Conservation (phyloP, 176 grass and related monocot species). For the Carex cristatella region DNA sequence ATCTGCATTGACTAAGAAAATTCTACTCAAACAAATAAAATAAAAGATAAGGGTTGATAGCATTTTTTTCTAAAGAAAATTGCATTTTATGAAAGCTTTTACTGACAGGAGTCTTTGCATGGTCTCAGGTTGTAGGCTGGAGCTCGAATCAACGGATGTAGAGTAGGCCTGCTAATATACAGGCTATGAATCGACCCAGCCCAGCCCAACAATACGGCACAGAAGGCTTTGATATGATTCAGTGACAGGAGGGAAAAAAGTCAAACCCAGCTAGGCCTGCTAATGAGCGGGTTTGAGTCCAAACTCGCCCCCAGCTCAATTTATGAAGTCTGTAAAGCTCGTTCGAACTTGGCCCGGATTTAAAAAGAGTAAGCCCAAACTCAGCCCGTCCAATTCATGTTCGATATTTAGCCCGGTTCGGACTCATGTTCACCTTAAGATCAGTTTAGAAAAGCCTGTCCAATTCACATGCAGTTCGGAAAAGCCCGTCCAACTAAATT, state of each 20-base stretch:
- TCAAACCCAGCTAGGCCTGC: background rate
- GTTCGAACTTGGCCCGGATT: too few relatives aligned
- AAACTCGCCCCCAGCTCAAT: too few relatives aligned
- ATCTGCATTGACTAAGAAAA: slow-evolving; percentile 33
- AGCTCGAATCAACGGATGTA: background rate
- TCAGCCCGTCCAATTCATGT: too few relatives aligned
- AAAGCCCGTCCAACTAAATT: too few relatives aligned
- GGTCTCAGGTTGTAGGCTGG: background rate
- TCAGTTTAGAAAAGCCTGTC: too few relatives aligned
- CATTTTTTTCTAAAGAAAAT: background rate
- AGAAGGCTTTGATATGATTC: background rate
- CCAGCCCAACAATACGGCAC: background rate
- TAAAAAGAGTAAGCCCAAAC: too few relatives aligned
- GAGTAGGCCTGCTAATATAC: background rate
- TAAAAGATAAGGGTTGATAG: background rate
- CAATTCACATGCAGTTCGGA: too few relatives aligned
- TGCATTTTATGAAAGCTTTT: background rate
- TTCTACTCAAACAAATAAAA: background rate
- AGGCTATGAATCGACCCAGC: background rate
- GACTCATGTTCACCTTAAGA: too few relatives aligned
- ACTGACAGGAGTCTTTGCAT: slow-evolving; percentile 53
- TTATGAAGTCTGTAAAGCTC: too few relatives aligned
- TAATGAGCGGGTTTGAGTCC: too few relatives aligned
- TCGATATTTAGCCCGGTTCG: too few relatives aligned
- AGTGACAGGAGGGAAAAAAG: background rate